These are phyloP conservation scores for Fremontodendron californicum DNA, from an alignment of 345 rosid species.

Conservation along the genomic window DNA sequence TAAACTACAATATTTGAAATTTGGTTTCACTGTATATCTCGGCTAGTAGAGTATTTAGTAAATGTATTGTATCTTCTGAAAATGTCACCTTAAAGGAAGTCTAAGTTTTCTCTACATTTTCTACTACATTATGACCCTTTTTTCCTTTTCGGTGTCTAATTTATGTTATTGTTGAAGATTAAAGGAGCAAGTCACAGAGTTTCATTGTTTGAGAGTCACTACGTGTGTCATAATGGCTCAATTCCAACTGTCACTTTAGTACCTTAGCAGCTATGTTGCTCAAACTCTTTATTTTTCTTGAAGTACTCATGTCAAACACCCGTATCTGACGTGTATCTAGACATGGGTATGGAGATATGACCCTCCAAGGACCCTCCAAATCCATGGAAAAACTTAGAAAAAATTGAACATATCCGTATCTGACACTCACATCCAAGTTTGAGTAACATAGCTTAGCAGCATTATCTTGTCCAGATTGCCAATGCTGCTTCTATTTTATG, in stretches of 20 bases:
- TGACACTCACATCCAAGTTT: too few relatives aligned
- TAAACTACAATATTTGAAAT: neutral
- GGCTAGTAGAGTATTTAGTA: neutral
- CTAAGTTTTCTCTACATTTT: neutral
- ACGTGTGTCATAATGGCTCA: neutral
- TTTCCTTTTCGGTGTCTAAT: neutral
- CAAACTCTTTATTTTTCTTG: too few relatives aligned
- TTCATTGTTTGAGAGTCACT: neutral
- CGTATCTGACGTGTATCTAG: too few relatives aligned
- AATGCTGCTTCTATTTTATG: neutral
- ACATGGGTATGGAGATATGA: too few relatives aligned
- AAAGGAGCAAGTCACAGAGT: neutral
- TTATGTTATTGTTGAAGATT: neutral
- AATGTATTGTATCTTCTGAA: neutral
- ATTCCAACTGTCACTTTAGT: neutral
- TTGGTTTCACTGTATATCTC: neutral
- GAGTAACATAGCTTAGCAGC: too few relatives aligned
- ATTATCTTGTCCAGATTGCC: neutral
- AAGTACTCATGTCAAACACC: too few relatives aligned
- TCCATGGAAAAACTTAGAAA: too few relatives aligned
- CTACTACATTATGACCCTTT: too few relatives aligned
- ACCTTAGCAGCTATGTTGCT: too few relatives aligned
- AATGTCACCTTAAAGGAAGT: neutral
- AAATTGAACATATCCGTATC: too few relatives aligned
- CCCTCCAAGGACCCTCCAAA: too few relatives aligned